Percentiles rank a stretch among this genome's conserved stretches.
These are phyloP conservation scores for Tetradesmus lagerheimii DNA, from an alignment of 139 green algal species.

Conservation along the genomic window DNA sequence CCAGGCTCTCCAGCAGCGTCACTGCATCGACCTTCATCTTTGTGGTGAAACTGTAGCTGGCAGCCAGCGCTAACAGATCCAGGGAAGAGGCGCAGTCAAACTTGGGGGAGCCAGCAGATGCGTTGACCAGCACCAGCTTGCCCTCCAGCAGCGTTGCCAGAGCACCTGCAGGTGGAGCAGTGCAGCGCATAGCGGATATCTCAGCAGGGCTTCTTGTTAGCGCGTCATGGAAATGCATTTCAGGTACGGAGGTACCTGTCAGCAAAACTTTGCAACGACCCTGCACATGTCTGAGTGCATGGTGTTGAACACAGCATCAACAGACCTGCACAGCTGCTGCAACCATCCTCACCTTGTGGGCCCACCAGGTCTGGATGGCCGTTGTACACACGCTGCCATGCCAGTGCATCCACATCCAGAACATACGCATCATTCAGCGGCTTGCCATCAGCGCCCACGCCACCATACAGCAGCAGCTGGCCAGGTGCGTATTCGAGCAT, in stretches of 20 bases:
- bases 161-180: slow-evolving; percentile 12
- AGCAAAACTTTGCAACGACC: too few relatives aligned
- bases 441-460: slow-evolving; percentile 65
- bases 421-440: slow-evolving; percentile 82
- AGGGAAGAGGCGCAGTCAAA: slow-evolving; percentile 74
- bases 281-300: too few relatives aligned
- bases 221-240: too few relatives aligned
- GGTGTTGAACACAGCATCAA: neutral
- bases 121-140: slow-evolving; percentile 70
- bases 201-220: too few relatives aligned
- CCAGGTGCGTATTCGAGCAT: slow-evolving; percentile 63
- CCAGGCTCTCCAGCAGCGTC: slow-evolving; percentile 69
- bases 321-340: neutral
- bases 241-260: too few relatives aligned
- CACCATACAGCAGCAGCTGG: slow-evolving; percentile 85
- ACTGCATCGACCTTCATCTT: slow-evolving; percentile 64
- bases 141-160: slow-evolving; percentile 27
- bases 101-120: slow-evolving; percentile 71
- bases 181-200: neutral
- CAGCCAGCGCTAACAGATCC: slow-evolving; percentile 66
- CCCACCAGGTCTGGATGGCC: slow-evolving; percentile 58
- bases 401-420: slow-evolving; percentile 66
- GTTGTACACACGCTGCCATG: slow-evolving; percentile 75
- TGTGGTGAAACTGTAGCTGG: slow-evolving; percentile 64
- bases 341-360: slow-evolving; percentile 9